phyloP scores from a whole-genome alignment of 2,329 filamentous ascomycete species.

The Aureobasidium sp. region DNA sequence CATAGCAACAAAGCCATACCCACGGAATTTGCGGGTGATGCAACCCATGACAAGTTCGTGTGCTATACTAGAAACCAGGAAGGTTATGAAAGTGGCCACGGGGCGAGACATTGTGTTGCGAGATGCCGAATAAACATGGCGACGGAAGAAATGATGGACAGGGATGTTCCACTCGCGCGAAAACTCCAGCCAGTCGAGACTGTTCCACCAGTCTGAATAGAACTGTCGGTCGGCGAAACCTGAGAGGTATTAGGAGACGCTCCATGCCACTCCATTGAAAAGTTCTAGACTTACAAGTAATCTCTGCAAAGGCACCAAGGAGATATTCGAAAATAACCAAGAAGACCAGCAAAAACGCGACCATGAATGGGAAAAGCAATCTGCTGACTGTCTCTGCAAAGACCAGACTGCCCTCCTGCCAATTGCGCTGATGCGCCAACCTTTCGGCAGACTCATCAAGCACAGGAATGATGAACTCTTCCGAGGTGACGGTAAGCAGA shows the following conservation, averaged over 20 bases:
- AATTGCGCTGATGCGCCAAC: slow-evolving; percentile 41
- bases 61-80: slow-evolving; percentile 78
- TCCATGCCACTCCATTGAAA: neutral
- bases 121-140: slow-evolving; percentile 86
- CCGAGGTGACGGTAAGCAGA: slow-evolving; percentile 79
- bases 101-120: slow-evolving; percentile 67
- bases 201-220: slow-evolving; percentile 70
- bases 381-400: slow-evolving; percentile 83
- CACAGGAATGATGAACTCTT: slow-evolving; percentile 92
- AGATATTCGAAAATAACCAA: slow-evolving; percentile 98
- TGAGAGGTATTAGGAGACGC: slow-evolving; percentile 19
- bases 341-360: slow-evolving; percentile 91
- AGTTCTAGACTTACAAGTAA: slow-evolving; percentile 52
- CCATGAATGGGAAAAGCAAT: slow-evolving; percentile 94
- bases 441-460: slow-evolving; percentile 62
- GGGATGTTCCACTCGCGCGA: slow-evolving; percentile 91
- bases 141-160: slow-evolving; percentile 87
- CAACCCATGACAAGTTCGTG: slow-evolving; percentile 97
- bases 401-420: slow-evolving; percentile 66
- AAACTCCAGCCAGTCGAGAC: slow-evolving; percentile 89
- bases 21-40: slow-evolving; percentile 92
- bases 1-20: slow-evolving; percentile 89
- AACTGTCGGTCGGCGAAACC: slow-evolving; percentile 89
- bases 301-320: slow-evolving; percentile 87
- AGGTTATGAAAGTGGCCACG: slow-evolving; percentile 80